Percentiles rank a stretch among this genome's conserved stretches.
Evolutionary conservation across 768 basidiomycete genomes (phyloP).

Genomic region (Hysterangium stoloniferum): DNA sequence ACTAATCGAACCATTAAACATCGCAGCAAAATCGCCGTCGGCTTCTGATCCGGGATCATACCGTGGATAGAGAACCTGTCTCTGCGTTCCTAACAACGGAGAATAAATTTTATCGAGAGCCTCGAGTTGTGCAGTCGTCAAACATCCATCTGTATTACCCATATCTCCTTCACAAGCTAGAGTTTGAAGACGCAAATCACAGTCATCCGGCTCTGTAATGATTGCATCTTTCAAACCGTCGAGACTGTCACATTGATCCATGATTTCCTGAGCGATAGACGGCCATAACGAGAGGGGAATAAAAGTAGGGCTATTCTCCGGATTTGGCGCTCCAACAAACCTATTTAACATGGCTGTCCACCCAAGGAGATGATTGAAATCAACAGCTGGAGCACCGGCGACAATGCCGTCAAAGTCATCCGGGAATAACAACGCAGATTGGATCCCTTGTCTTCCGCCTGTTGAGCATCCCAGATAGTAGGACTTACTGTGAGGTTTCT

Average conservation of each 20-base stretch:
- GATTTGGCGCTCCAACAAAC: conserved; percentile 13
- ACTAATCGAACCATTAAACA: conserved; percentile 1
- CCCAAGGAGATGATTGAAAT: conserved; percentile 17
- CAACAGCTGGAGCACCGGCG: conserved; percentile 26
- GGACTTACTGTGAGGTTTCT: conserved; percentile 15
- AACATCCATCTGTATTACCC: conserved; percentile 15
- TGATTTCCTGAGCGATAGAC: conserved; percentile 23
- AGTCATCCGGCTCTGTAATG: conserved; percentile 22
- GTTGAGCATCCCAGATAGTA: conserved; percentile 27
- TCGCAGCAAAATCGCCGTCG: neutral
- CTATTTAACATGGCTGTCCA: conserved; percentile 14
- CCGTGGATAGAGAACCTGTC: conserved; percentile 19
- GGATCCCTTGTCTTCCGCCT: conserved; percentile 25
- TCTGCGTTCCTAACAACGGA: conserved; percentile 21
- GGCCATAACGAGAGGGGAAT: conserved; percentile 22
- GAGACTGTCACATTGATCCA: conserved; percentile 25
- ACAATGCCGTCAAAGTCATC: conserved; percentile 28
- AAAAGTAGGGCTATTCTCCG: conserved; percentile 15
- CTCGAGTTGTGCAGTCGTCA: conserved; percentile 21
- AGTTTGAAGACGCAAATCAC: conserved; percentile 24
- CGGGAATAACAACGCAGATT: conserved; percentile 22
- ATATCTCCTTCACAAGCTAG: conserved; percentile 17
- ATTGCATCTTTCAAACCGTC: conserved; percentile 26
- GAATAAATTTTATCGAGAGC: conserved; percentile 22
- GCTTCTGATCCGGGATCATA: conserved; percentile 24